Conservation (phyloP, 305 asterid species). For the Fraxinus nigra region DNA sequence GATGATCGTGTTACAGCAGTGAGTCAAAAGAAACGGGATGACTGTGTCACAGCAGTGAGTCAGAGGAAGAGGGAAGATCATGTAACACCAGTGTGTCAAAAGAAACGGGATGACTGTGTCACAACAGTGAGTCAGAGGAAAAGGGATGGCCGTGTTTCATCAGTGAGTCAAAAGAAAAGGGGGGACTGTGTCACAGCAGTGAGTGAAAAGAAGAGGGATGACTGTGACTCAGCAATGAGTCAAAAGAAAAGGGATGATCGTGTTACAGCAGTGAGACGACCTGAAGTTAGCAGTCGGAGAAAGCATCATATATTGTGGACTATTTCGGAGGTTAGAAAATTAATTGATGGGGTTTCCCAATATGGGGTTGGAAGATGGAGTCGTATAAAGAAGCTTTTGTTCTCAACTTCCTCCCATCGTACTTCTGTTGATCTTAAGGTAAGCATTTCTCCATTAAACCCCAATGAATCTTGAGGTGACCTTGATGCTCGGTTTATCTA, state of each 20-base stretch:
- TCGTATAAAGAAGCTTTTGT: conserved; percentile 66
- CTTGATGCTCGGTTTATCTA: conserved; percentile 1
- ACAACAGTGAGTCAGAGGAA: conserved; percentile 26
- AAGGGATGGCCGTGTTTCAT: neutral
- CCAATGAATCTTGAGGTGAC: neutral
- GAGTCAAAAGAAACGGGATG: conserved; percentile 12
- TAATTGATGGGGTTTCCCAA: conserved; percentile 81
- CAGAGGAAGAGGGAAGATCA: conserved; percentile 1
- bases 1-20: conserved; percentile 10
- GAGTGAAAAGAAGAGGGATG: conserved; percentile 25
- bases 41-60: neutral
- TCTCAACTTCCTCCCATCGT: conserved; percentile 75
- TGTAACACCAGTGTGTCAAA: neutral
- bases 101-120: conserved; percentile 1
- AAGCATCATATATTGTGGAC: conserved; percentile 85
- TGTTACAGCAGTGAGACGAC: conserved; percentile 27
- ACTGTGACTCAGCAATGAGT: conserved; percentile 29
- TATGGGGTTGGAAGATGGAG: conserved; percentile 92
- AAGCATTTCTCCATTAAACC: conserved; percentile 4
- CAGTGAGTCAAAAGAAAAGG: neutral
- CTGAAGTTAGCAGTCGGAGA: conserved; percentile 53
- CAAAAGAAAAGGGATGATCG: conserved; percentile 23
- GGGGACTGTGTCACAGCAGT: neutral
- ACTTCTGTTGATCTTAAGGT: conserved; percentile 94
- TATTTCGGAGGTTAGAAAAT: conserved; percentile 63